Conservation (phyloP, 371 early-diverging fungal species). For the Saksenaea oblongispora region DNA sequence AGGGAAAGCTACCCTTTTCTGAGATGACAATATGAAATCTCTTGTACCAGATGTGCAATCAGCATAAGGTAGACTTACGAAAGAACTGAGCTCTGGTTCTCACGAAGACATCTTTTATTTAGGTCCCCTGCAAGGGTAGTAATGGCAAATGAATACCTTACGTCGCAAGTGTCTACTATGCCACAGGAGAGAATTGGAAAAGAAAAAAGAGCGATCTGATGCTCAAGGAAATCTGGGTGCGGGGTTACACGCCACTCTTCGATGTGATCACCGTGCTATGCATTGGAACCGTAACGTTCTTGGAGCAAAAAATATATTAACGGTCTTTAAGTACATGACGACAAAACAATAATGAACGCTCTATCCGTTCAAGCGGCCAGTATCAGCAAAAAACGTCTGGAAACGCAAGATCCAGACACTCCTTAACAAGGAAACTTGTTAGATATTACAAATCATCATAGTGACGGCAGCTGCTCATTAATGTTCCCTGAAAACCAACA, state of each 20-base stretch:
- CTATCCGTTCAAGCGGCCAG: background rate
- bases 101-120: background rate
- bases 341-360: background rate
- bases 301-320: background rate
- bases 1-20: background rate
- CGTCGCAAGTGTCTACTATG: background rate
- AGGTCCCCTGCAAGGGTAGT: background rate
- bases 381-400: too few relatives aligned
- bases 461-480: too few relatives aligned
- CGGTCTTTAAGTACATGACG: background rate
- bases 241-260: background rate
- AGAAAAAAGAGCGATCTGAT: background rate
- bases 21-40: background rate
- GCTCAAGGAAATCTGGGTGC: background rate
- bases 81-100: too few relatives aligned
- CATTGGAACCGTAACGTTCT: background rate
- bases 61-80: background rate
- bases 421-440: too few relatives aligned
- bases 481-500: too few relatives aligned
- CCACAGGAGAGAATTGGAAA: background rate
- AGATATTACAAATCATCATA: too few relatives aligned
- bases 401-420: too few relatives aligned
- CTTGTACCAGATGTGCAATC: background rate
- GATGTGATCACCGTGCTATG: background rate
- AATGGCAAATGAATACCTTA: too few relatives aligned